phyloP scores from a whole-genome alignment of 176 grass and related monocot species.

The Chloris gayana region DNA sequence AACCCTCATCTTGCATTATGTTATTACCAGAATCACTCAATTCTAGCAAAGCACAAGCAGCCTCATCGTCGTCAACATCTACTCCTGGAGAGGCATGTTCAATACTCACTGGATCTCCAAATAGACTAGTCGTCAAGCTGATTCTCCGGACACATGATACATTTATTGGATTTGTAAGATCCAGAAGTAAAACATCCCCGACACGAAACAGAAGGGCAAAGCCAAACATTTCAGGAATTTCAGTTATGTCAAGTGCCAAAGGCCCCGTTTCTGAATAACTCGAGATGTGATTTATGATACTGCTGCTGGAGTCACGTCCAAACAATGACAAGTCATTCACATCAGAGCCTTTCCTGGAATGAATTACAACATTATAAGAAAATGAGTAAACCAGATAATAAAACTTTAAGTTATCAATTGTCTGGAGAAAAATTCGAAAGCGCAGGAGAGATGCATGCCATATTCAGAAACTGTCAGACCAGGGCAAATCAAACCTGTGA shows the following conservation, averaged over 20 bases:
- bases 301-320: constrained; percentile 54
- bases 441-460: background rate
- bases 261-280: constrained; percentile 70
- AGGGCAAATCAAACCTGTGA: constrained; percentile 65
- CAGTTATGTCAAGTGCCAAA: constrained; percentile 77
- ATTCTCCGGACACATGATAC: constrained; percentile 73
- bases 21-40: constrained; percentile 81
- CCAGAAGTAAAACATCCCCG: constrained; percentile 86
- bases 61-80: constrained; percentile 84
- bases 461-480: background rate
- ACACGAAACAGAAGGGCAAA: constrained; percentile 90
- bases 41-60: constrained; percentile 95
- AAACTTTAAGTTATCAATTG: constrained; percentile 4
- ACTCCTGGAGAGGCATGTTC: constrained; percentile 76
- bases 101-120: constrained; percentile 67
- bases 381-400: background rate
- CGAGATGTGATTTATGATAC: constrained; percentile 62
- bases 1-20: constrained; percentile 73
- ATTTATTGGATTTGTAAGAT: constrained; percentile 76
- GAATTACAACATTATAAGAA: constrained; percentile 31
- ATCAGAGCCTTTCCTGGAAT: constrained; percentile 74
- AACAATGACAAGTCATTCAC: constrained; percentile 82
- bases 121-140: constrained; percentile 49
- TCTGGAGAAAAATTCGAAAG: background rate
- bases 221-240: constrained; percentile 81